A percentile compares a stretch with the other conserved stretches of the same genome.
These are phyloP conservation scores for Blastobotrys terrestris DNA, from an alignment of 805 yeast genomes.

Conservation along the genomic window DNA sequence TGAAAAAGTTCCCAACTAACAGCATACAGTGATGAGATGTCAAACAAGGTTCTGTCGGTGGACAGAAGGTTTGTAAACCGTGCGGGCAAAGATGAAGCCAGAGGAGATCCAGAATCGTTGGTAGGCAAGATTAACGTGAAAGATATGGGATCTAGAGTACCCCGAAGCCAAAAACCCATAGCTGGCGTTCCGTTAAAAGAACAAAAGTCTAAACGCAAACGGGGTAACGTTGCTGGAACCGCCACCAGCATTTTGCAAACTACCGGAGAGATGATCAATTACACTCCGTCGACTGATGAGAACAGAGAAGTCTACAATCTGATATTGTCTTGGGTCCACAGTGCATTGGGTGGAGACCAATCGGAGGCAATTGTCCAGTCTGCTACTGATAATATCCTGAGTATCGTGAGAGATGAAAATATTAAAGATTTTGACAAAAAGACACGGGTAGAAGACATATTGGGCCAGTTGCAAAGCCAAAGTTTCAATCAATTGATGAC, in stretches of 20 bases:
- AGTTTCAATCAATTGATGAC: conserved; percentile 43
- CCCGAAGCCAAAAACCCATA: conserved; percentile 12
- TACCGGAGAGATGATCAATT: conserved; percentile 47
- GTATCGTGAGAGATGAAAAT: conserved; percentile 44
- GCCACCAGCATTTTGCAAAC: conserved; percentile 10
- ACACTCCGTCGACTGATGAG: conserved; percentile 55
- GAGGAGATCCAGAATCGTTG: conserved; percentile 65
- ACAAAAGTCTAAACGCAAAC: conserved; percentile 3
- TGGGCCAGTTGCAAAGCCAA: conserved; percentile 30
- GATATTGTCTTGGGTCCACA: conserved; percentile 54
- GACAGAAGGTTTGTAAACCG: conserved; percentile 43
- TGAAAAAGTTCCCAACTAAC: neutral
- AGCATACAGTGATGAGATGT: conserved; percentile 36
- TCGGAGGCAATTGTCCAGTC: conserved; percentile 65
- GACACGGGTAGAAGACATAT: conserved; percentile 43
- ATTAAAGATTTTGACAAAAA: conserved; percentile 41
- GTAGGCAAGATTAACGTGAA: conserved; percentile 58
- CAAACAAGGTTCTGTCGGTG: conserved; percentile 62
- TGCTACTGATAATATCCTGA: conserved; percentile 53
- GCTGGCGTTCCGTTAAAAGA: neutral
- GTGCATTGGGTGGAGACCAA: conserved; percentile 55
- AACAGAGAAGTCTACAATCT: conserved; percentile 47
- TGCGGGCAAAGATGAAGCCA: conserved; percentile 41
- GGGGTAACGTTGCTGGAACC: conserved; percentile 1
- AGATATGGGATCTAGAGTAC: conserved; percentile 58